Evolutionary conservation across 1,139 yeast genomes (phyloP).

Genomic region (Pichia sp.): DNA sequence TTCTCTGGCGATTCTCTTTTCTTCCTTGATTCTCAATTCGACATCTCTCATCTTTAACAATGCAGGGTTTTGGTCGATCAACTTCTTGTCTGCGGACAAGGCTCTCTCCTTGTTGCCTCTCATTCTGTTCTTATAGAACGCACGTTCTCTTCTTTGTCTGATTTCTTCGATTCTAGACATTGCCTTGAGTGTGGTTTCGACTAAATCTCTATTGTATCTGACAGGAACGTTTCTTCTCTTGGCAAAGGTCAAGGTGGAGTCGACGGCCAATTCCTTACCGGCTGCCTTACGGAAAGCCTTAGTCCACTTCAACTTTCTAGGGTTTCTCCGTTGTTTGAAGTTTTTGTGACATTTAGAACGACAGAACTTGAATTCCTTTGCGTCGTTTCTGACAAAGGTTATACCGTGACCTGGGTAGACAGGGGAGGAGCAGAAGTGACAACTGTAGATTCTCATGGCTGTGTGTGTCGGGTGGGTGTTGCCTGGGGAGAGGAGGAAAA

Average conservation of each 20-base stretch:
- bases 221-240: slow-evolving; percentile 98
- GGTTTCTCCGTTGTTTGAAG: slow-evolving; percentile 98
- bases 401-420: slow-evolving; percentile 98
- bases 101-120: slow-evolving; percentile 91
- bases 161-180: slow-evolving; percentile 97
- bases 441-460: slow-evolving; percentile 85
- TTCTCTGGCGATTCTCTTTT: slow-evolving; percentile 57
- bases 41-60: slow-evolving; percentile 90
- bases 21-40: slow-evolving; percentile 80
- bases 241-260: slow-evolving; percentile 93
- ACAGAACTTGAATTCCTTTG: slow-evolving; percentile 96
- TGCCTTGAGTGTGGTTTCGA: slow-evolving; percentile 89
- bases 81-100: slow-evolving; percentile 80
- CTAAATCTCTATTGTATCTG: slow-evolving; percentile 94
- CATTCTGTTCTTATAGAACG: slow-evolving; percentile 99
- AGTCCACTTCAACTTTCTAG: slow-evolving; percentile 98
- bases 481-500: too few species aligned
- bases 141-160: slow-evolving; percentile 94
- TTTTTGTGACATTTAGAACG: slow-evolving; percentile 98
- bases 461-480: background rate
- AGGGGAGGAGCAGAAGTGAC: slow-evolving; percentile 98
- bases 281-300: slow-evolving; percentile 99
- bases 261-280: slow-evolving; percentile 98
- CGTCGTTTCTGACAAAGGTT: slow-evolving; percentile 97
- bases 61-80: slow-evolving; percentile 87